Evolutionary conservation across 2,329 filamentous ascomycete genomes (phyloP).

Genomic region (Diaporthe ampelina): DNA sequence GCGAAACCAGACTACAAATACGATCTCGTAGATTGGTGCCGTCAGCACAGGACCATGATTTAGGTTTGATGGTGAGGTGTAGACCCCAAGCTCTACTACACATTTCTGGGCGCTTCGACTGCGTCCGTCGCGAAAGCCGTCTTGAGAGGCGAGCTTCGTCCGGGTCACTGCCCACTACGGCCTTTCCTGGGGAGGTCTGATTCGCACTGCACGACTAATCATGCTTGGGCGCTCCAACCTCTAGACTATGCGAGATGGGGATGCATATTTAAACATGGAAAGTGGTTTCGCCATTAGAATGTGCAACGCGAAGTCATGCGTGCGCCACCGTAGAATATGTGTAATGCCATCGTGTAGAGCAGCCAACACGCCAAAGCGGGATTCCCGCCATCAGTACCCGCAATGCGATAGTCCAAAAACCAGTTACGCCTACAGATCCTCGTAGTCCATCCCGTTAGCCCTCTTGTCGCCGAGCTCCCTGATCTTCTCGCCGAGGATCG

Average conservation of each 20-base stretch:
- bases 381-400: background rate
- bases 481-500: conserved; percentile 91
- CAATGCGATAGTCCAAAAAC: background rate
- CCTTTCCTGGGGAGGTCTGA: background rate
- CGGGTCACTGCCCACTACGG: conserved; percentile 1
- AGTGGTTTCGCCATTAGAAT: background rate
- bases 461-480: conserved; percentile 83
- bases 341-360: conserved; percentile 2
- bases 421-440: background rate
- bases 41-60: background rate
- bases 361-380: background rate
- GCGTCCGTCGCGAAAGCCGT: background rate
- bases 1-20: background rate
- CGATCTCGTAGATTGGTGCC: background rate
- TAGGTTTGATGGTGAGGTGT: conserved; percentile 24
- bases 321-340: background rate
- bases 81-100: background rate
- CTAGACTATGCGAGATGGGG: background rate
- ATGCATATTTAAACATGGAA: background rate
- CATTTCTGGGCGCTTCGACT: background rate
- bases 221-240: background rate
- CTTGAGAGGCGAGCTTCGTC: background rate
- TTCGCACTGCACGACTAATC: background rate
- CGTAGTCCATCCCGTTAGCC: conserved; percentile 67
- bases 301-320: background rate